phyloP scores from a whole-genome alignment of 2,329 filamentous ascomycete species.

The Cladosporium sp. region DNA sequence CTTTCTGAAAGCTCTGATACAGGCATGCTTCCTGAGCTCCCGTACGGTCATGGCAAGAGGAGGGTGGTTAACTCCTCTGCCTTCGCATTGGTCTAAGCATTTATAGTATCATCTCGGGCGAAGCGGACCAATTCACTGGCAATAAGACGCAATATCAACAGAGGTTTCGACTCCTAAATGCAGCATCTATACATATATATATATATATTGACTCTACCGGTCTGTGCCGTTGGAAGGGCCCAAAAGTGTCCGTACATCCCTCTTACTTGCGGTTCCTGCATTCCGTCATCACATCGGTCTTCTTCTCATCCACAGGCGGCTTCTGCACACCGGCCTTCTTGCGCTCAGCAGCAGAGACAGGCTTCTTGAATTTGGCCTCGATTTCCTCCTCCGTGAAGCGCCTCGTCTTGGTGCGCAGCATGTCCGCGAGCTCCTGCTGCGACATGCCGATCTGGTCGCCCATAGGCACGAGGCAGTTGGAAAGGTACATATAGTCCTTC shows the following conservation, averaged over 20 bases:
- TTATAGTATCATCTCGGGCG: background rate
- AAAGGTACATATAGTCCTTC: constrained; percentile 66
- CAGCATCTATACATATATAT: too few species aligned
- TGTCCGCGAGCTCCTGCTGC: constrained; percentile 54
- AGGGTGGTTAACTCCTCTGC: constrained; percentile 2
- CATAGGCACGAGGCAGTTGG: constrained; percentile 66
- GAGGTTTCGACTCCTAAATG: too few species aligned
- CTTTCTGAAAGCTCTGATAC: background rate
- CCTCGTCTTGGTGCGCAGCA: constrained; percentile 60
- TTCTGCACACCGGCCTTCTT: background rate
- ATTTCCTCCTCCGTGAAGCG: constrained; percentile 62
- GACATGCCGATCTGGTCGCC: constrained; percentile 63
- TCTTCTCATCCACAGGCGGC: background rate
- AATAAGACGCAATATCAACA: too few species aligned
- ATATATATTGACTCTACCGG: too few species aligned
- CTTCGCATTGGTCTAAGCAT: background rate
- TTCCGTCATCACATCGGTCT: background rate
- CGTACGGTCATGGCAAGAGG: background rate
- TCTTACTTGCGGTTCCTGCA: background rate
- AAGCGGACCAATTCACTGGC: too few species aligned
- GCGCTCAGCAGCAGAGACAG: background rate
- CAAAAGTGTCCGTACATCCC: background rate
- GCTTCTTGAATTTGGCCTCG: constrained; percentile 44
- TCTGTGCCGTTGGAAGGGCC: too few species aligned
- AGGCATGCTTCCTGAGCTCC: constrained; percentile 1